Conservation (phyloP, 805 yeast genomes). For the Wickerhamiella galacta region DNA sequence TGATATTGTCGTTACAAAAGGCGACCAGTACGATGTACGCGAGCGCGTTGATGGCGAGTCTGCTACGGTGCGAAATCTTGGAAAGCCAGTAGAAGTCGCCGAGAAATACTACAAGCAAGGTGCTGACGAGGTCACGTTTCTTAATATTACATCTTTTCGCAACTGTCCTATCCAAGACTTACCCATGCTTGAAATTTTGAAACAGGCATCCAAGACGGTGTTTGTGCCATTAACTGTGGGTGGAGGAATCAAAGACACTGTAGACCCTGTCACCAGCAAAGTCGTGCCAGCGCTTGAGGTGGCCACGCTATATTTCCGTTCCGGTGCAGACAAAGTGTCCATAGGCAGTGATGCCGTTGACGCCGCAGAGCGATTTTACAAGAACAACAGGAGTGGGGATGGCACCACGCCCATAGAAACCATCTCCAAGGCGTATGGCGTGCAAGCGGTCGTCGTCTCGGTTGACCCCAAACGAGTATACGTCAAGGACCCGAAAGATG, state of each 20-base stretch:
- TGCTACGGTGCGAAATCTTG: constrained; percentile 61
- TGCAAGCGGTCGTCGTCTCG: constrained; percentile 93
- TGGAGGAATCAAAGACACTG: constrained; percentile 87
- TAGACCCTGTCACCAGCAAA: constrained; percentile 65
- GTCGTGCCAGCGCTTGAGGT: constrained; percentile 71
- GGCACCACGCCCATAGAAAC: constrained; percentile 88
- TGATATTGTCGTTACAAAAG: constrained; percentile 93
- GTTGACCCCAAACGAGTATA: constrained; percentile 93
- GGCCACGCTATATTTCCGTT: constrained; percentile 78
- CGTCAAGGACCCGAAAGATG: constrained; percentile 41
- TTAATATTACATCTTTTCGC: constrained; percentile 90
- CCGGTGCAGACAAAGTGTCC: constrained; percentile 97
- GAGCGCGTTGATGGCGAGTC: constrained; percentile 44
- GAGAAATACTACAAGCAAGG: constrained; percentile 83
- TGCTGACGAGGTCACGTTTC: constrained; percentile 90
- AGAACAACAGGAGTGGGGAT: constrained; percentile 35
- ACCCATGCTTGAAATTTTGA: constrained; percentile 87
- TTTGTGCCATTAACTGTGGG: constrained; percentile 97
- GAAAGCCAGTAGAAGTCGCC: constrained; percentile 92
- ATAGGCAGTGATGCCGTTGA: constrained; percentile 95
- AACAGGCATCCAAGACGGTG: constrained; percentile 67
- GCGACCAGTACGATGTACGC: constrained; percentile 95
- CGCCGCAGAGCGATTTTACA: constrained; percentile 74
- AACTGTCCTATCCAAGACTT: constrained; percentile 84
- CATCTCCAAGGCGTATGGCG: constrained; percentile 81